Evolutionary conservation across 31 red algal species (phyloP), one percentile per base, ranked within the genome.

Genomic region (Porphyra umbilicalis): DNA sequence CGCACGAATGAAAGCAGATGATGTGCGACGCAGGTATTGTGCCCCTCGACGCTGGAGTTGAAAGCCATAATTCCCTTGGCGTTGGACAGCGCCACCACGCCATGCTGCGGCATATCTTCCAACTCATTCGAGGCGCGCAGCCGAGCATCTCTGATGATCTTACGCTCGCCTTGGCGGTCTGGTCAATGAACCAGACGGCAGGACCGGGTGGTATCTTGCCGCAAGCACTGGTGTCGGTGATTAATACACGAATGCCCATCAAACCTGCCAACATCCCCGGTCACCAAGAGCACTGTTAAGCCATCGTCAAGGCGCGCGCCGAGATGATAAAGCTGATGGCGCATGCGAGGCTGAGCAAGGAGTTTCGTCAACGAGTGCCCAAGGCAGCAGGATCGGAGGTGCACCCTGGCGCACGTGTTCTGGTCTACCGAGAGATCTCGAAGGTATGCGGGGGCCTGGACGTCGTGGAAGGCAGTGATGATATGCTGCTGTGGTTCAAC

Each of bases 301-400:
- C 81, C 14, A 75, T 83, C 9, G 9, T 35, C 10, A 76, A 18
- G 9, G 81, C 81, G 10, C 1, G 68, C 35, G 13, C 14, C 13
- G 81, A 83, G 10, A 78, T 83, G 81, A 32, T 71, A 11, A 36
- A 67, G 11, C 33, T 77, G 57, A 76, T 71, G 33, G 37, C 81
- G 9, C 32, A 83, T 10, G 29, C 76, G 35, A 13, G 14, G 20
- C n/a, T 83, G 30, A 42, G 38, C 13, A 13, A 36, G 10, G 81
- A 42, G n/a, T 31, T 83, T 11, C 18, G 42, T 13, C 30, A 30
- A 32, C n/a, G 33, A 18, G 9, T 83, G 34, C 81, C 81, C 31
- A 18, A 32, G 13, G 81, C 81, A 32, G 14, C 81, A 32, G 32
- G 76, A 33, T 83, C 34, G 29, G 16, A 34, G 11, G 9, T 83